Evolutionary conservation across 345 rosid genomes (phyloP).

Genomic region (Passiflora organensis): DNA sequence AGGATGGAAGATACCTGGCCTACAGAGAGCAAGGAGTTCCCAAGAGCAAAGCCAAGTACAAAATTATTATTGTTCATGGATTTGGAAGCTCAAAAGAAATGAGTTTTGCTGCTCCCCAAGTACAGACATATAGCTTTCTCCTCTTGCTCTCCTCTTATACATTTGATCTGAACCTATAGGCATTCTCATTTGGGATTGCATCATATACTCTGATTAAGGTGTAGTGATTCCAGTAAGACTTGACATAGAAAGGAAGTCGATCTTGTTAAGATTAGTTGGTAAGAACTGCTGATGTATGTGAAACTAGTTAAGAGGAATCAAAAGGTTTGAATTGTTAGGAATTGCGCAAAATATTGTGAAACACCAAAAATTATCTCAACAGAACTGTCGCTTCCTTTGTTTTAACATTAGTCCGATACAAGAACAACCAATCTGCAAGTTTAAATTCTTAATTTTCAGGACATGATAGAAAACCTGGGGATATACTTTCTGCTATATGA

Average conservation of each 20-base stretch:
- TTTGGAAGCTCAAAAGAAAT: slow-evolving; percentile 96
- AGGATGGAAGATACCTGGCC: slow-evolving; percentile 74
- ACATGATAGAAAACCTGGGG: slow-evolving; percentile 54
- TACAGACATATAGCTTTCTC: slow-evolving; percentile 21
- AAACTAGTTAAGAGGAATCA: too few species aligned
- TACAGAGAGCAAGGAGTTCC: slow-evolving; percentile 75
- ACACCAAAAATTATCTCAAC: background rate
- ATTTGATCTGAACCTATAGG: background rate
- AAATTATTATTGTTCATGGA: slow-evolving; percentile 74
- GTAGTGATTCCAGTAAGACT: background rate
- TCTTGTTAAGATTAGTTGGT: background rate
- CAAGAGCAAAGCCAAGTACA: slow-evolving; percentile 49
- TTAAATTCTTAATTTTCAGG: slow-evolving; percentile 53
- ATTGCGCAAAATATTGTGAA: background rate
- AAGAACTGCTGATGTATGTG: too few species aligned
- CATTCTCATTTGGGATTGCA: background rate
- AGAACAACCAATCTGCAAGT: background rate
- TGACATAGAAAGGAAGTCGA: background rate
- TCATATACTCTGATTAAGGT: background rate
- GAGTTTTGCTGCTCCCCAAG: slow-evolving; percentile 72
- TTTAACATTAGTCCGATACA: too few species aligned
- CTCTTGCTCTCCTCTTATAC: background rate
- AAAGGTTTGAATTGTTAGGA: too few species aligned
- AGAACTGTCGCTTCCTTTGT: background rate
- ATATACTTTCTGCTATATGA: slow-evolving; percentile 63